phyloP scores from a whole-genome alignment of 2,329 filamentous ascomycete species.

The Colletotrichum viniferum region DNA sequence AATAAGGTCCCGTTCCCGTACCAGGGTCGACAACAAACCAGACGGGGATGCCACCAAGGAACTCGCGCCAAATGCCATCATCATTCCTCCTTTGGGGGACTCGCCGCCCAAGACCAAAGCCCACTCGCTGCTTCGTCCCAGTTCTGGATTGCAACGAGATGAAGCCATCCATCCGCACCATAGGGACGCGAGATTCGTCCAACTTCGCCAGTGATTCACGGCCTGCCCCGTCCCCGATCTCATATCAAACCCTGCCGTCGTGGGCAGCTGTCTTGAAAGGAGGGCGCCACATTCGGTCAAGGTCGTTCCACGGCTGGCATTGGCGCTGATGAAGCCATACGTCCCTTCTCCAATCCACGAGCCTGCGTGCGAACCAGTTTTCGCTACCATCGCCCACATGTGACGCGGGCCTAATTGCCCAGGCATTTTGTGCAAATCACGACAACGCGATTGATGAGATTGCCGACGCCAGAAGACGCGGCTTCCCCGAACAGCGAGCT shows the following conservation, averaged over 20 bases:
- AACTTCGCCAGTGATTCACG: not conserved
- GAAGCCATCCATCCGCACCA: not conserved
- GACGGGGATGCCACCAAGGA: constrained; percentile 11
- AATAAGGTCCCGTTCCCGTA: constrained; percentile 6
- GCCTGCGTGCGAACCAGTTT: not conserved
- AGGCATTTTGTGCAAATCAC: not conserved
- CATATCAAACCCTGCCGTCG: not conserved
- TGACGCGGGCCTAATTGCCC: not conserved
- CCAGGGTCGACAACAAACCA: not conserved
- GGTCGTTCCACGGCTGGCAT: not conserved
- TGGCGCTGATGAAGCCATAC: not conserved
- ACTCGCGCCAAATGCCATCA: constrained; percentile 1
- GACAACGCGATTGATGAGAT: not conserved
- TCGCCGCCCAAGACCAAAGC: not conserved
- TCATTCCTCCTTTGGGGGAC: not conserved
- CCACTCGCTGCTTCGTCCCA: not conserved
- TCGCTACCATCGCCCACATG: not conserved
- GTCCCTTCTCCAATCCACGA: not conserved
- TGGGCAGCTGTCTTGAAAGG: not conserved
- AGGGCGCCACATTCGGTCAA: not conserved
- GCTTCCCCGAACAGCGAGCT: not conserved
- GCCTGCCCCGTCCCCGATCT: not conserved
- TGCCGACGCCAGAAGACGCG: not conserved
- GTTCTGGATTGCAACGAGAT: not conserved
- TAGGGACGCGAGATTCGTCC: not conserved